Base-by-base conservation (phyloP, 2,329 filamentous ascomycete species). In the Cordyceps fumosorosea region DNA sequence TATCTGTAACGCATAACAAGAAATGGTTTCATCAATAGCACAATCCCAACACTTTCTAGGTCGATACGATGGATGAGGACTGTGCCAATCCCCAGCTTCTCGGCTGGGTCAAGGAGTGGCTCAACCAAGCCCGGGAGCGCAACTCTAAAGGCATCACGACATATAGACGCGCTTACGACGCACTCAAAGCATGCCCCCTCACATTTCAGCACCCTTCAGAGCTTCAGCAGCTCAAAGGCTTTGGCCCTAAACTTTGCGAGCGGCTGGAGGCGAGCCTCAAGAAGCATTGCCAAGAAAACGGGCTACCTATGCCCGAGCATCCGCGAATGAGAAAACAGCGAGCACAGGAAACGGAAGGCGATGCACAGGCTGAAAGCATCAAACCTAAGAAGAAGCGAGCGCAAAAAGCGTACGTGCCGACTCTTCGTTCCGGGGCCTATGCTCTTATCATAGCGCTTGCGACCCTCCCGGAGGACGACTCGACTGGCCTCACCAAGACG, bases 91-190 rank as follows among this genome's bases (percentile, higher is more conserved):
- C 89, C 5, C 79, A 90, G 47, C 80, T 91, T 10, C 80, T 93
- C 12, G 76, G 77, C 66, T 93, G 89, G 86, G 84, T 93, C 56
- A 87, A 89, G 69, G 89, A 92, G 77, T 91, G 88, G 88, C 81
- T 89, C 56, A 88, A 92, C 51, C 72, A 82, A 47, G 89, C 89
- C 14, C 80, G 82, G 55, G 84, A 90, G 67, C 83, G 82, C 52
- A 90, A 88, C 69, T 84, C 84, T 20, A 91, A 90, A 71, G 88
- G 88, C 24, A 75, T 86, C 26, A 84, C 81, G n/a, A 87, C 84
- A 0, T 93, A 92, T 73, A 89, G 84, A 66, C 85, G 88, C 67
- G 90, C 90, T 1, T 91, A 91, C 69, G 82, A 90, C 63, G 89
- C 90, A 2, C 83, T 95, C 72, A 90, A 87, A 73, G 84, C 84